These are phyloP conservation scores for Coniochaeta sp. DNA, from an alignment of 2,329 filamentous ascomycete species.

Conservation along the genomic window DNA sequence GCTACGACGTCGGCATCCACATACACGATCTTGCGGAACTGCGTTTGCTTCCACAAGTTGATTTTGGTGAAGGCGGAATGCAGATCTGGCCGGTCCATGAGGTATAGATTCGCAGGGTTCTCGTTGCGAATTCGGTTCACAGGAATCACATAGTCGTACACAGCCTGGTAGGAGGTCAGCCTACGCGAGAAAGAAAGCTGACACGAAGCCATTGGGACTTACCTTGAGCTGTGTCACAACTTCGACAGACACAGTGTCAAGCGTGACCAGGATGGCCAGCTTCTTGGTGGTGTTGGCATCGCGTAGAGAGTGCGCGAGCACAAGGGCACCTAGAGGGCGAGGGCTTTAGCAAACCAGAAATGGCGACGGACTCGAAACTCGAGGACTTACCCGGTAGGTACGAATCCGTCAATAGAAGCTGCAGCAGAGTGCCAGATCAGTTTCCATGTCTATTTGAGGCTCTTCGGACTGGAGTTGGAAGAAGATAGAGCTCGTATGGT, in stretches of 20 bases:
- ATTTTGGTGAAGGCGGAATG: slow-evolving; percentile 96
- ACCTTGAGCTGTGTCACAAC: slow-evolving; percentile 76
- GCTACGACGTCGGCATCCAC: slow-evolving; percentile 92
- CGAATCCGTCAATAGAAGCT: slow-evolving; percentile 87
- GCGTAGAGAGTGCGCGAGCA: slow-evolving; percentile 88
- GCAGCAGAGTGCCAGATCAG: slow-evolving; percentile 16
- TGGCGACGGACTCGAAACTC: slow-evolving; percentile 6
- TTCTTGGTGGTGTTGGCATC: slow-evolving; percentile 84
- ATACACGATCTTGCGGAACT: slow-evolving; percentile 90
- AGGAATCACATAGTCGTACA: slow-evolving; percentile 85
- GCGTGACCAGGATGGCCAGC: slow-evolving; percentile 75
- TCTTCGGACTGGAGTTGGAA: background rate
- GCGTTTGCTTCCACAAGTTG: slow-evolving; percentile 81
- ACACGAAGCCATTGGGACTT: slow-evolving; percentile 14
- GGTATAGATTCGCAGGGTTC: slow-evolving; percentile 71
- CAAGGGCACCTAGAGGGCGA: slow-evolving; percentile 67
- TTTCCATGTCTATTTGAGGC: background rate
- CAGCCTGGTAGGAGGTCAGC: slow-evolving; percentile 41
- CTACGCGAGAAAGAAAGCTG: slow-evolving; percentile 1
- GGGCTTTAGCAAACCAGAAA: slow-evolving; percentile 13
- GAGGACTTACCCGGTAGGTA: slow-evolving; percentile 77
- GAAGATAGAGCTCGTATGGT: background rate
- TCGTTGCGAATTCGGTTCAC: slow-evolving; percentile 73
- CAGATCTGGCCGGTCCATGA: slow-evolving; percentile 88
- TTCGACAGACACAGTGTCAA: slow-evolving; percentile 67